Base-by-base conservation (phyloP, 1,139 yeast genomes). In the Wickerhamomyces sp. region DNA sequence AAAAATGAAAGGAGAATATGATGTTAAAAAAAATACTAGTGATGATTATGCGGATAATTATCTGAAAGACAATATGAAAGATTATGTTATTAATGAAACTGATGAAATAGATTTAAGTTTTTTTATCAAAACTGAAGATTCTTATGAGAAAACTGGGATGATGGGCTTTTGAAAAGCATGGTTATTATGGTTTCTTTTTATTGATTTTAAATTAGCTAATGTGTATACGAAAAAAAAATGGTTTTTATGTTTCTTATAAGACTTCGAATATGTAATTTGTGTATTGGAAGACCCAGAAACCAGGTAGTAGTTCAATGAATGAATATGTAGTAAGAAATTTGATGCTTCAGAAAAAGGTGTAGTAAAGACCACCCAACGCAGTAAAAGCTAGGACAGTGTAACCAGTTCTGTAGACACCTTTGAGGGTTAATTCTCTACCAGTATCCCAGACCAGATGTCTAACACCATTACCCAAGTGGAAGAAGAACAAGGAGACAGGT, bases 361-460 rank as follows among this genome's bases (percentile, higher is more conserved):
- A 50, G 27, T 39, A 73, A 22, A 86, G 53, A 34, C 95, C 87
- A 21, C 78, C 55, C 35, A 82, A 51, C 20, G 81, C 83, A 32
- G 94, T 68, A 49, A 75, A 66, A 24, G 79, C 96, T 45, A 88
- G 61, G 20, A 88, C 95, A 35, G 75, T 66, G 62, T 87, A 87
- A 45, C 96, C 97, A 31, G 96, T 88, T 66, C 84, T 76, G 75
- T 84, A 84, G 42, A 93, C 96, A 50, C 95, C 96, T 58, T 80
- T 75, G 49, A 85, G 54, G 45, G 88, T 72, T 59, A 89, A 74
- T 61, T 82, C 86, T 50, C 66, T 70, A 57, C 94, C 94, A 37
- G 78, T 60, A 61, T 91, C 97, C 97, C 97, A 91, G 39, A 86
- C 57, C 64, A 89, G 68, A 62, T 91, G 98, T 74, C 98, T 85